Percentiles rank a stretch among this genome's conserved stretches.
Evolutionary conservation across 2,329 filamentous ascomycete species (phyloP).

Genomic region (Dothideomycetidae sp.): DNA sequence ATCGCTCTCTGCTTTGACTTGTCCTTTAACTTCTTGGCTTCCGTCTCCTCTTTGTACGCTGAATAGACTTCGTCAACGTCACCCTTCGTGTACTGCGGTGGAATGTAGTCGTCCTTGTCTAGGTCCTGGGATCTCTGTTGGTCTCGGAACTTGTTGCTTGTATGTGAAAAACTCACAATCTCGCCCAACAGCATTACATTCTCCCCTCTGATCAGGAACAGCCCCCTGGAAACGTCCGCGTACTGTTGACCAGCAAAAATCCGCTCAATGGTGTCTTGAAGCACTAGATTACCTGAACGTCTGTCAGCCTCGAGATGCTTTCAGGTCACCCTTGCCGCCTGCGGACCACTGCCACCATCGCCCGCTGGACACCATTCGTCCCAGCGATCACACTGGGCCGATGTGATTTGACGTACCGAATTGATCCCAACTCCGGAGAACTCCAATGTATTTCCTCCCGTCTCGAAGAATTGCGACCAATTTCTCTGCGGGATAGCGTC

Average conservation of each 20-base stretch:
- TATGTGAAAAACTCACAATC: slow-evolving; percentile 41
- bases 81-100: slow-evolving; percentile 51
- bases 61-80: slow-evolving; percentile 56
- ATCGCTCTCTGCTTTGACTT: slow-evolving; percentile 59
- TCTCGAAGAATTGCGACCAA: slow-evolving; percentile 83
- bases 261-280: slow-evolving; percentile 84
- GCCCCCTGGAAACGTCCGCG: slow-evolving; percentile 70
- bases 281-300: slow-evolving; percentile 69
- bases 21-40: slow-evolving; percentile 54
- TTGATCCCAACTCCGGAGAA: slow-evolving; percentile 92
- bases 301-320: too few species aligned
- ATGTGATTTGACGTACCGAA: slow-evolving; percentile 61
- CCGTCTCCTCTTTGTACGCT: slow-evolving; percentile 58
- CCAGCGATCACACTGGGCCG: background rate
- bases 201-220: slow-evolving; percentile 87
- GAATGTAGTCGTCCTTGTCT: slow-evolving; percentile 83
- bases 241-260: slow-evolving; percentile 64
- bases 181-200: slow-evolving; percentile 94
- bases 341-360: too few species aligned
- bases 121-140: slow-evolving; percentile 46
- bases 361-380: background rate
- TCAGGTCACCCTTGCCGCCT: too few species aligned
- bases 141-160: background rate
- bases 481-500: slow-evolving; percentile 55
- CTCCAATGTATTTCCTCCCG: slow-evolving; percentile 83